Evolutionary conservation across 306 rosid genomes (phyloP), one percentile per base, ranked within the genome.

Genomic region (Quercus variabilis): DNA sequence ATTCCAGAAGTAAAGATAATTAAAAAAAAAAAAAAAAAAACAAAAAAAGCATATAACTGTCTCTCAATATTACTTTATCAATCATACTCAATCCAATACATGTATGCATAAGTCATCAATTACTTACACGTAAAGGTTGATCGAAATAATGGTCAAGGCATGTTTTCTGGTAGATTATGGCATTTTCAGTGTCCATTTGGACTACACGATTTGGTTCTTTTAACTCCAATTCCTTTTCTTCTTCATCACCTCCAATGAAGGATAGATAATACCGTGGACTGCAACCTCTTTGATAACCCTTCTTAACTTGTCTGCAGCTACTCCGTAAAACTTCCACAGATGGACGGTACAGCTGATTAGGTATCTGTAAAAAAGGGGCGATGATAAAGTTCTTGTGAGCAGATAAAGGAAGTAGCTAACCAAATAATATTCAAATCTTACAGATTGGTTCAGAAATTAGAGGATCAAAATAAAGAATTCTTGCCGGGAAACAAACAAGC

Each of bases 151-250:
- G 92, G 59, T 91, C 98, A 87, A 96, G 96, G 83, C 94, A 91
- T 11, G 89, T 79, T 51, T 93, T 96, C 59, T 93, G 85, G 86
- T 91, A 90, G 26, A 93, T 85, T 3, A 83, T 85, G 63, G 99
- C 85, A 86, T 83, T 86, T 85, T 93, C 99, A 3, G 98, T 96
- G 77, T 96, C 99, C 99, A 96, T 93, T 86, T 93, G 99, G 71
- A 93, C 96, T 19, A 91, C 89, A 31, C 85, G 65, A 71, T 52
- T 93, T 69, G 93, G 90, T 76, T 89, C 89, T 46, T 83, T 92
- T 59, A 21, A 12, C 69, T 86, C 88, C 35, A 87, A 43, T 84
- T 76, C 46, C 19, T 72, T 73, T 80, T 78, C 88, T 62, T 89
- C 89, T 54, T 82, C 78, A 54, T 84, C 86, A 14, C 74, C 81